phyloP scores from a whole-genome alignment of 306 rosid genomes.

The Cucurbita moschata region DNA sequence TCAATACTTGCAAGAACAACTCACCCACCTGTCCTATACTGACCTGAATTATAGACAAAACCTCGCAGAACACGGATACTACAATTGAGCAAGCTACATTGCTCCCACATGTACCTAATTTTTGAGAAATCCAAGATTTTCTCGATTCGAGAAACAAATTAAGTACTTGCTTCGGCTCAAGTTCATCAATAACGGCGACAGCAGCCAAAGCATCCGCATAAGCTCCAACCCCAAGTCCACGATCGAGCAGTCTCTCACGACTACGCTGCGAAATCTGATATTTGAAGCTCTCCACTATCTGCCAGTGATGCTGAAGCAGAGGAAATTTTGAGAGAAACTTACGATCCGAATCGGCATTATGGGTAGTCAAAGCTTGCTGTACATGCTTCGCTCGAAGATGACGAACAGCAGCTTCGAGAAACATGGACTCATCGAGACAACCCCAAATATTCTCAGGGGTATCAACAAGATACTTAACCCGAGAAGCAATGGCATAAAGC shows the following conservation, averaged over 20 bases:
- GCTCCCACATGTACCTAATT: conserved; percentile 33
- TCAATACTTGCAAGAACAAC: conserved; percentile 72
- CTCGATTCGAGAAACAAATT: conserved; percentile 64
- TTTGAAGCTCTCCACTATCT: conserved; percentile 85
- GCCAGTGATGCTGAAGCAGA: conserved; percentile 95
- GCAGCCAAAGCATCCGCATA: conserved; percentile 88
- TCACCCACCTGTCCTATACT: conserved; percentile 90
- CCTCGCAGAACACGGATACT: conserved; percentile 67
- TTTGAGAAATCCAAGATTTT: conserved; percentile 60
- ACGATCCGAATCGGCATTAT: conserved; percentile 14
- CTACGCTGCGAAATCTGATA: conserved; percentile 91
- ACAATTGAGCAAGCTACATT: conserved; percentile 33
- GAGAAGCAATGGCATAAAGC: conserved; percentile 64
- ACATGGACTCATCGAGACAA: conserved; percentile 88
- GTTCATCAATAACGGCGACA: conserved; percentile 61
- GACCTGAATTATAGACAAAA: conserved; percentile 74
- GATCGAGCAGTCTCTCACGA: conserved; percentile 63
- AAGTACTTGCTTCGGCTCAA: conserved; percentile 49
- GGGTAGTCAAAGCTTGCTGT: conserved; percentile 18
- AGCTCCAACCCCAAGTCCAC: conserved; percentile 40
- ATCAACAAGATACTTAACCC: conserved; percentile 87
- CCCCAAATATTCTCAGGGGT: conserved; percentile 97
- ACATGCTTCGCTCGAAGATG: conserved; percentile 74
- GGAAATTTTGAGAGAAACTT: conserved; percentile 58
- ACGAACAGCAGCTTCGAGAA: conserved; percentile 77